Base-by-base conservation (phyloP, 1,284 basidiomycete species). In the Fomitopsis betulina region DNA sequence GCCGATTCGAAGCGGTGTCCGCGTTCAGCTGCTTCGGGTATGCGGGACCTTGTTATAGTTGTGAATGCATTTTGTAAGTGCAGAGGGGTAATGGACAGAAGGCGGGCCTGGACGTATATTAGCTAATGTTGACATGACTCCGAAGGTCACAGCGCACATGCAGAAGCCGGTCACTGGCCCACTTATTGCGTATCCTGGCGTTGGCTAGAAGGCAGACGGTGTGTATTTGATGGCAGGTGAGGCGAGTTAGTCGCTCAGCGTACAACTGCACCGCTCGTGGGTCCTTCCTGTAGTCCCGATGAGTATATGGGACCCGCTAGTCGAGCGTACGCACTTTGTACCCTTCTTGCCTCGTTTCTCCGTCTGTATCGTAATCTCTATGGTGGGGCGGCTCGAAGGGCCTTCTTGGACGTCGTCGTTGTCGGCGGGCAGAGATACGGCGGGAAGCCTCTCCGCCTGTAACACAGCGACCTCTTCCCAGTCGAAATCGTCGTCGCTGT, bases 151-250 rank as follows among this genome's bases (percentile, higher is more conserved):
- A 72, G 63, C 81, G 66, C 58, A 93, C 94, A 67, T 96, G 93
- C 12, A 99, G 78, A 3, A 94, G 75, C 1, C 76, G 74, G 67
- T 98, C 91, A 61, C 94, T 95, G 19, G 94, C 72, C 91, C 92
- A 96, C 56, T 77, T 78, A 71, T 99, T 98, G 49, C 96, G 83
- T 15, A 86, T 75, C 35, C 80, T 75, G 3, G 90, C 88, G 67
- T 90, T 93, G 4, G 85, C 84, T 2, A 98, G 80, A 8, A 98
- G 79, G 15, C 84, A 75, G 5, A 97, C 75, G 2, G 91, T 91
- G 67, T 98, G 95, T 13, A 93, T 76, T 73, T 96, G 95, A 76
- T 97, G 94, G 56, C 85, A 86, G 59, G 89, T 83, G 43, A 95
- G 83, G 23, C 94, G 81, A 12, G 87, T 71, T 21, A 88, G 75